These are phyloP conservation scores for Candida awuae DNA, from an alignment of 805 yeast species.

Conservation along the genomic window DNA sequence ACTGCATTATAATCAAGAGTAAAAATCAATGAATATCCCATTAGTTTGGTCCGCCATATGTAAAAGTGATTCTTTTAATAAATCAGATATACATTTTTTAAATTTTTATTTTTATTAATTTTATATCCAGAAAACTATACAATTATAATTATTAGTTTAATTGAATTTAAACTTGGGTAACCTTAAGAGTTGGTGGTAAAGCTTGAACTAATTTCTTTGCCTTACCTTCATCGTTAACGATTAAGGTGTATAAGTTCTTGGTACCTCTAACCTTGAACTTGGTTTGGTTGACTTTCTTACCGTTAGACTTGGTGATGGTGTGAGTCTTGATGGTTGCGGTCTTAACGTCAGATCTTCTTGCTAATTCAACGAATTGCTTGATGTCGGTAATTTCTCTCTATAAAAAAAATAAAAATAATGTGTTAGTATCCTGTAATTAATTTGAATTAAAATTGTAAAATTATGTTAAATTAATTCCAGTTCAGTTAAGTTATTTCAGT, in stretches of 20 bases:
- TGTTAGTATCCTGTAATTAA: background rate
- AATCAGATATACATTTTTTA: too few species aligned
- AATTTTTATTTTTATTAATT: slow-evolving; percentile 4
- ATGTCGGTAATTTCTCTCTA: slow-evolving; percentile 82
- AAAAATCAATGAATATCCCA: too few species aligned
- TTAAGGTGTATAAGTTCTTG: slow-evolving; percentile 88
- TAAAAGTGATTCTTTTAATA: too few species aligned
- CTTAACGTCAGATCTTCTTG: slow-evolving; percentile 92
- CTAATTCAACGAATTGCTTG: slow-evolving; percentile 94
- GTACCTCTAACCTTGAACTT: slow-evolving; percentile 99
- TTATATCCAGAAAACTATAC: slow-evolving; percentile 10
- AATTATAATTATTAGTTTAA: slow-evolving; percentile 9
- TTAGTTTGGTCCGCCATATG: too few species aligned
- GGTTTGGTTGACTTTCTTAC: slow-evolving; percentile 85
- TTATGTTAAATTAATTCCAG: too few species aligned
- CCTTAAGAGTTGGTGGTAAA: slow-evolving; percentile 87
- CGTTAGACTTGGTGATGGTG: slow-evolving; percentile 71
- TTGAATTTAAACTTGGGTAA: slow-evolving; percentile 33
- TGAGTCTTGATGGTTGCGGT: slow-evolving; percentile 92
- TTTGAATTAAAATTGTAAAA: background rate
- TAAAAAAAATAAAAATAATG: slow-evolving; percentile 1
- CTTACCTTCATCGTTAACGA: slow-evolving; percentile 90
- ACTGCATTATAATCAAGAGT: too few species aligned
- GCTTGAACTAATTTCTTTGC: slow-evolving; percentile 97
- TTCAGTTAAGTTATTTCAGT: too few species aligned